Percentiles rank a stretch among this genome's conserved stretches.
Conservation (phyloP, 2,329 filamentous ascomycete species). For the Leptodontidium sp. region DNA sequence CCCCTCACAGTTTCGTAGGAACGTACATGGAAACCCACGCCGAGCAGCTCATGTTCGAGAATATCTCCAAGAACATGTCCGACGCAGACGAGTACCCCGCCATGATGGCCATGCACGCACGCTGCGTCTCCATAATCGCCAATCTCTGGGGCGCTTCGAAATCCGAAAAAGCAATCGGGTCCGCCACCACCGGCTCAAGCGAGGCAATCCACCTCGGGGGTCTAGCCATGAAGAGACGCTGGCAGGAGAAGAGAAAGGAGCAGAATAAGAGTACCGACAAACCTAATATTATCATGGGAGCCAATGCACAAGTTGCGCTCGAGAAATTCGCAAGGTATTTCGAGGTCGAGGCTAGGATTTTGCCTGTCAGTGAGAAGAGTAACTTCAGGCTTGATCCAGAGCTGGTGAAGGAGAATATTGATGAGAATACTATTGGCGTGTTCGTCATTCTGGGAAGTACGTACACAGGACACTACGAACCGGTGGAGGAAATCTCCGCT, state of each 20-base stretch:
- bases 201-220: conserved; percentile 77
- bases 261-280: conserved; percentile 68
- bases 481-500: conserved; percentile 71
- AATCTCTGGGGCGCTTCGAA: conserved; percentile 70
- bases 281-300: conserved; percentile 79
- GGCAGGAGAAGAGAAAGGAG: conserved; percentile 69
- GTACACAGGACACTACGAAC: conserved; percentile 78
- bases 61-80: conserved; percentile 75
- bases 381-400: conserved; percentile 69
- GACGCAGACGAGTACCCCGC: conserved; percentile 73
- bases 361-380: conserved; percentile 68
- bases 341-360: conserved; percentile 72
- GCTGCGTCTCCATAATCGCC: conserved; percentile 74
- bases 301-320: conserved; percentile 76
- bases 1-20: conserved; percentile 64
- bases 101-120: conserved; percentile 67
- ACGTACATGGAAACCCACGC: conserved; percentile 77
- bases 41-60: conserved; percentile 70
- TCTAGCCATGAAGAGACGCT: conserved; percentile 77
- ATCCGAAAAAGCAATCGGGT: conserved; percentile 70
- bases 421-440: conserved; percentile 81
- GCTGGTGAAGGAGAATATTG: conserved; percentile 70
- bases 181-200: conserved; percentile 74
- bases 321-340: conserved; percentile 80
- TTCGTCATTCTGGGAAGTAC: conserved; percentile 77